These are phyloP conservation scores for Ganoderma boninense DNA, from an alignment of 1,284 basidiomycete species.

Conservation along the genomic window DNA sequence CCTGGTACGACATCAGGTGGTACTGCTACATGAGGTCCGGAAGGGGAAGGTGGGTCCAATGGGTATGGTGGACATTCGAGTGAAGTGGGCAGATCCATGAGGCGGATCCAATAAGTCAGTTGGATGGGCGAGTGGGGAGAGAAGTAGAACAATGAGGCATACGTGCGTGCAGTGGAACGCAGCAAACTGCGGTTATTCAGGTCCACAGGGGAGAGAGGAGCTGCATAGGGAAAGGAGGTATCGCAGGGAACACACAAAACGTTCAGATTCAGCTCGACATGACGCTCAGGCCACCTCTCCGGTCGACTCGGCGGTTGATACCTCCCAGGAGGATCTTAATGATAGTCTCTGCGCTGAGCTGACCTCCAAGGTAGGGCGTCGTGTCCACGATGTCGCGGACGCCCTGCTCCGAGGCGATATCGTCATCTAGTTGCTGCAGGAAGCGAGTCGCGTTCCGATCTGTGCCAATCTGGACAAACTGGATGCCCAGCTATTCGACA, in stretches of 20 bases:
- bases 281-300: conserved; percentile 42
- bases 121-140: neutral
- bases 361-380: conserved; percentile 54
- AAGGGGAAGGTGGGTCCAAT: neutral
- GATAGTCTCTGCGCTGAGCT: conserved; percentile 52
- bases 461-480: conserved; percentile 68
- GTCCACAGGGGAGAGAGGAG: neutral
- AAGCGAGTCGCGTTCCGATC: conserved; percentile 52
- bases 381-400: conserved; percentile 60
- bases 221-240: neutral
- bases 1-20: neutral
- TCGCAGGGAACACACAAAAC: neutral
- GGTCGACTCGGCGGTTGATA: conserved; percentile 62
- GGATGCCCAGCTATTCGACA: conserved; percentile 51
- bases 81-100: neutral
- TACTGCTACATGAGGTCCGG: neutral
- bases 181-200: neutral
- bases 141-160: neutral
- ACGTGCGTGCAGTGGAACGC: neutral
- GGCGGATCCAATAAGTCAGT: neutral
- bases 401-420: conserved; percentile 43
- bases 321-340: conserved; percentile 67
- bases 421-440: conserved; percentile 59
- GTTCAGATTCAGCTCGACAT: conserved; percentile 12
- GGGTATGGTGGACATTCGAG: neutral